phyloP scores from a whole-genome alignment of 1,284 basidiomycete species.

The Sanghuangporus baumii region DNA sequence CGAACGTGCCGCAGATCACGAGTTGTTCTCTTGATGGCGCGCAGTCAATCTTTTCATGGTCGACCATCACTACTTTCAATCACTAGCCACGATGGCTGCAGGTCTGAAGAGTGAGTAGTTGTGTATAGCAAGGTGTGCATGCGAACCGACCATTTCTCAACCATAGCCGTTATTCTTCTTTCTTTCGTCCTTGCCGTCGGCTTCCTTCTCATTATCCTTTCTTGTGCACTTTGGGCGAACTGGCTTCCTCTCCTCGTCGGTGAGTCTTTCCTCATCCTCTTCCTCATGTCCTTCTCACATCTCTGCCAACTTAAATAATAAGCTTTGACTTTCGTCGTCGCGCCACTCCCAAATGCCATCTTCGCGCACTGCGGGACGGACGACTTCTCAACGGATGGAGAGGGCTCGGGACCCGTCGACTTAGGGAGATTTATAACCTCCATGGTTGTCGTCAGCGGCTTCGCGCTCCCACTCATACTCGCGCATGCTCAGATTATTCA shows the following conservation, averaged over 20 bases:
- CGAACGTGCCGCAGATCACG: neutral
- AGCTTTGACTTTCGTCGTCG: slow-evolving; percentile 94
- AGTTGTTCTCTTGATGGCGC: neutral
- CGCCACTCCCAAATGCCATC: slow-evolving; percentile 91
- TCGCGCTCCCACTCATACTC: slow-evolving; percentile 88
- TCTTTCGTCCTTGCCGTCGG: slow-evolving; percentile 96
- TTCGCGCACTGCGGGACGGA: slow-evolving; percentile 81
- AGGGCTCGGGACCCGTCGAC: slow-evolving; percentile 61
- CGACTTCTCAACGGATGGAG: slow-evolving; percentile 71
- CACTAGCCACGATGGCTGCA: slow-evolving; percentile 21
- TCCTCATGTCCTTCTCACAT: neutral
- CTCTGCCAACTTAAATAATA: neutral
- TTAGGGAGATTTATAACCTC: slow-evolving; percentile 92
- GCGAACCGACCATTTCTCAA: neutral
- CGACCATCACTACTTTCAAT: neutral
- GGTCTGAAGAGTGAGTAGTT: slow-evolving; percentile 24
- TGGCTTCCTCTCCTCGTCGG: slow-evolving; percentile 98
- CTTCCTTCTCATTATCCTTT: slow-evolving; percentile 96
- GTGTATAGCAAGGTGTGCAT: neutral
- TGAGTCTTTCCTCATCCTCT: slow-evolving; percentile 39
- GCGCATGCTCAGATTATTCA: slow-evolving; percentile 90
- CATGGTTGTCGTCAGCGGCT: slow-evolving; percentile 86
- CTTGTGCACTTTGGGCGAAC: slow-evolving; percentile 93
- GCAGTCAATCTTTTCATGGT: neutral
- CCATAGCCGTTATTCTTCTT: slow-evolving; percentile 82